Evolutionary conservation across 2,329 filamentous ascomycete species (phyloP), one percentile per base, ranked within the genome.

Genomic region (Talaromyces sp.): DNA sequence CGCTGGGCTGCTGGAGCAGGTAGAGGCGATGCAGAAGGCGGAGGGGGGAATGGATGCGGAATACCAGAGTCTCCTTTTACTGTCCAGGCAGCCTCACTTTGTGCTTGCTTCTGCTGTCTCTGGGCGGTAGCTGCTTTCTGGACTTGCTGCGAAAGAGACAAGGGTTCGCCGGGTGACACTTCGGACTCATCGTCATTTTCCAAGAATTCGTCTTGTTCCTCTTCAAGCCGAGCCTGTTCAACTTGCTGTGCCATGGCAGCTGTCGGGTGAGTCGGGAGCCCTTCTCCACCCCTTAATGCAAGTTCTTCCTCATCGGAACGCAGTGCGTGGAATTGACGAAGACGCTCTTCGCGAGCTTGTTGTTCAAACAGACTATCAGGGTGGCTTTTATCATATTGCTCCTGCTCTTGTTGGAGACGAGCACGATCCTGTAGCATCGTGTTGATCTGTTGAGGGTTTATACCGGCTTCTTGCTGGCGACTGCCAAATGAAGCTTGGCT

Each of bases 1-100:
- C 92, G 87, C 76, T 96, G 92, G 10, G 92, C 92, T 50, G 90
- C 91, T 12, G 92, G 93, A 0, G 93, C 92, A 3, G 92, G 91
- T 38, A 97, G 82, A 46, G 92, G 91, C 2, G 91, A 95, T 24
- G 85, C 85, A 2, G 90, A 91, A 57, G 87, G 86, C 11, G 88
- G 85, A 11, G 89, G 87, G 51, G 89, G 89, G 73, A 88, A 87
- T 19, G 79, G 75, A 59, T 77, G 76, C n/a, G 92, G 90, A 69
- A 95, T 82, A 29, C 86, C 88, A 26, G 79, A 75, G 63, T 86
- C 84, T 26, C 82, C 77, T 69, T 85, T 86, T 31, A 76, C 83
- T 26, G 77, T 80, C 84, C 85, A 87, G 19, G 82, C 80, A 12
- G 81, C 81, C 59, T 81, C 75, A 31, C 70, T 66, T 48, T 83